Evolutionary conservation across 176 grass and related monocot species (phyloP).

Genomic region (Avena atlantica): DNA sequence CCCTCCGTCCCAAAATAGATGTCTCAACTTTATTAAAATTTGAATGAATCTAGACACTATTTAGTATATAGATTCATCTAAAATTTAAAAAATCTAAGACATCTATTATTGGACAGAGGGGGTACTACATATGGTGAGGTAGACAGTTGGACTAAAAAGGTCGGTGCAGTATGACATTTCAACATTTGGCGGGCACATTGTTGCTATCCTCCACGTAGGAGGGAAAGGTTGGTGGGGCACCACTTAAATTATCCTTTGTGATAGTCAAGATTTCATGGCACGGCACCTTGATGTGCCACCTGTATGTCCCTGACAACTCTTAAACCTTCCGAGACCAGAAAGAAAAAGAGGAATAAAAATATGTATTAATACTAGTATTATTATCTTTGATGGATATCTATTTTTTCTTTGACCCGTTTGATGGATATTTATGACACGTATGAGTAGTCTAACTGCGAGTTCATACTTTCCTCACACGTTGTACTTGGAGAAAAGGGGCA

Average conservation of each 20-base stretch:
- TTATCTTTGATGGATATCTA: background rate
- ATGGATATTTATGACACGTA: background rate
- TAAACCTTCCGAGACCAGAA: background rate
- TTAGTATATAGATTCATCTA: too few species aligned
- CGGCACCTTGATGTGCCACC: slow-evolving; percentile 7
- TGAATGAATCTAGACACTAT: too few species aligned
- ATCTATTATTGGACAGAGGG: too few species aligned
- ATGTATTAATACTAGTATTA: background rate
- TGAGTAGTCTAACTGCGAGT: background rate
- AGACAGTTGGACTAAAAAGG: slow-evolving; percentile 43
- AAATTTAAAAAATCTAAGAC: too few species aligned
- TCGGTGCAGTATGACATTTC: slow-evolving; percentile 38
- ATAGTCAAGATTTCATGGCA: slow-evolving; percentile 8
- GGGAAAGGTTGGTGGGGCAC: slow-evolving; percentile 40
- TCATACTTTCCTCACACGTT: background rate
- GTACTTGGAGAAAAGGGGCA: background rate
- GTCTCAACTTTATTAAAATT: too few species aligned
- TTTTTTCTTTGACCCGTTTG: too few species aligned
- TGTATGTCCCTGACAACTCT: slow-evolving; percentile 7
- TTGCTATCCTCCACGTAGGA: slow-evolving; percentile 48
- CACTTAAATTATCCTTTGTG: slow-evolving; percentile 10
- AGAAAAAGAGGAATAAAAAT: background rate
- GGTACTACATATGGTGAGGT: background rate
- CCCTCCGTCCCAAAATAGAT: too few species aligned
- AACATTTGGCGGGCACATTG: slow-evolving; percentile 41